Conservation (phyloP, 192 early-diverging fungal species). For the Umbelopsis vinacea region DNA sequence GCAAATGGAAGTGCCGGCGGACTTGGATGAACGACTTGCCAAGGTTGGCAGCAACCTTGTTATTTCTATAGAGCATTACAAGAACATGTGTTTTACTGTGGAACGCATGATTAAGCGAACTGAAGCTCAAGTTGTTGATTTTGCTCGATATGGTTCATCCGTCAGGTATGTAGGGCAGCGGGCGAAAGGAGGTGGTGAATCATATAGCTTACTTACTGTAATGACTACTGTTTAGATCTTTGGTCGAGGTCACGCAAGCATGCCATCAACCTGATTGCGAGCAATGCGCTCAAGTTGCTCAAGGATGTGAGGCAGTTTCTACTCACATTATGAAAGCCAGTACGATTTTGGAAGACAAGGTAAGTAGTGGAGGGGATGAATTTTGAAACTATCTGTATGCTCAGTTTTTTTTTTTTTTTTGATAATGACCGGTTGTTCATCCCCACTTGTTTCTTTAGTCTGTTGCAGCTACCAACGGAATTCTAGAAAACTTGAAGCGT, state of each 20-base stretch:
- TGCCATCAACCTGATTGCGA: conserved; percentile 63
- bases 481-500: conserved; percentile 64
- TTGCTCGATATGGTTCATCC: conserved; percentile 51
- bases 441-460: conserved; percentile 22
- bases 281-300: conserved; percentile 55
- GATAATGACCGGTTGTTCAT: not conserved
- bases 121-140: conserved; percentile 60
- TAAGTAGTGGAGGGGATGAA: not conserved
- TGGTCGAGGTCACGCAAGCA: conserved; percentile 55
- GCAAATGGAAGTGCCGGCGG: conserved; percentile 51
- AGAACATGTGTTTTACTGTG: conserved; percentile 56
- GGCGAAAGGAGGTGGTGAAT: too few relatives aligned
- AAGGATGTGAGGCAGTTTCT: conserved; percentile 53
- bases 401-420: too few relatives aligned
- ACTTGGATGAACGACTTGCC: conserved; percentile 55
- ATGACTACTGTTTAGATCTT: conserved; percentile 41
- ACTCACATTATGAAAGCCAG: conserved; percentile 48
- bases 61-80: conserved; percentile 58
- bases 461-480: conserved; percentile 43
- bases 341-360: conserved; percentile 45
- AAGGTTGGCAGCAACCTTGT: conserved; percentile 48
- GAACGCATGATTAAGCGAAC: conserved; percentile 58
- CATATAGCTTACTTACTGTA: too few relatives aligned
- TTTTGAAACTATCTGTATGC: too few relatives aligned
- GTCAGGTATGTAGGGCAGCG: conserved; percentile 59